A percentile compares a stretch with the other conserved stretches of the same genome.
Evolutionary conservation across 2,329 filamentous ascomycete species (phyloP).

Genomic region (Emmonsia crescens): DNA sequence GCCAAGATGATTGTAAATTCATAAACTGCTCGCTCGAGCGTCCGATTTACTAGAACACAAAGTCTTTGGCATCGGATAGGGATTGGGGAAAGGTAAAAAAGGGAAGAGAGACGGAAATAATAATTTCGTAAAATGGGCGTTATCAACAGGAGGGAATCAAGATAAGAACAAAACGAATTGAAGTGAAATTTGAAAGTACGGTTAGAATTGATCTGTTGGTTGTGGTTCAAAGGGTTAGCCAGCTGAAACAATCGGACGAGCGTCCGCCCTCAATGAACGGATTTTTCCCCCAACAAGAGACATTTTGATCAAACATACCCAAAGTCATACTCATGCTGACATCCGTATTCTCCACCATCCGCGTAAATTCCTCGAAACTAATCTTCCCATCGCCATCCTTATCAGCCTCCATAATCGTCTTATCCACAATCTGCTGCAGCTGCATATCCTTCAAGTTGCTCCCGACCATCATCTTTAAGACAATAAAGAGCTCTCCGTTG

Average conservation of each 20-base stretch:
- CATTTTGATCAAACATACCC: conserved; percentile 38
- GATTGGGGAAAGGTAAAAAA: not conserved
- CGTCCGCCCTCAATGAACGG: not conserved
- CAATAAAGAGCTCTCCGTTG: conserved; percentile 97
- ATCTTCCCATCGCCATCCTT: conserved; percentile 94
- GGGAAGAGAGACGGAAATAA: not conserved
- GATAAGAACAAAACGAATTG: not conserved
- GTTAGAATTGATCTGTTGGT: conserved; percentile 3
- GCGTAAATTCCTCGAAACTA: conserved; percentile 96
- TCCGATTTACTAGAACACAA: not conserved
- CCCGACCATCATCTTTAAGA: conserved; percentile 99
- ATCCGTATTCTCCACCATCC: conserved; percentile 95
- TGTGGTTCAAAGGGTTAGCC: not conserved
- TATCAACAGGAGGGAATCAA: not conserved
- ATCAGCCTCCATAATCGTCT: conserved; percentile 99
- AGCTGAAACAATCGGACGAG: not conserved
- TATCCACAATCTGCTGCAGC: conserved; percentile 97
- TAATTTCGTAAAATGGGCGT: not conserved
- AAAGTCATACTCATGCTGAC: conserved; percentile 58
- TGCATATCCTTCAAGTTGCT: conserved; percentile 99
- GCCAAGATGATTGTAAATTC: not conserved
- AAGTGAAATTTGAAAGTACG: not conserved
- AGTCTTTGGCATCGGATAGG: not conserved
- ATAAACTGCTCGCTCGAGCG: not conserved
- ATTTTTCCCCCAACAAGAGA: not conserved